Percentiles rank a stretch among this genome's conserved stretches.
Evolutionary conservation across 2,329 filamentous ascomycete species (phyloP).

Genomic region (Ceratocystiopsis brevicomis): DNA sequence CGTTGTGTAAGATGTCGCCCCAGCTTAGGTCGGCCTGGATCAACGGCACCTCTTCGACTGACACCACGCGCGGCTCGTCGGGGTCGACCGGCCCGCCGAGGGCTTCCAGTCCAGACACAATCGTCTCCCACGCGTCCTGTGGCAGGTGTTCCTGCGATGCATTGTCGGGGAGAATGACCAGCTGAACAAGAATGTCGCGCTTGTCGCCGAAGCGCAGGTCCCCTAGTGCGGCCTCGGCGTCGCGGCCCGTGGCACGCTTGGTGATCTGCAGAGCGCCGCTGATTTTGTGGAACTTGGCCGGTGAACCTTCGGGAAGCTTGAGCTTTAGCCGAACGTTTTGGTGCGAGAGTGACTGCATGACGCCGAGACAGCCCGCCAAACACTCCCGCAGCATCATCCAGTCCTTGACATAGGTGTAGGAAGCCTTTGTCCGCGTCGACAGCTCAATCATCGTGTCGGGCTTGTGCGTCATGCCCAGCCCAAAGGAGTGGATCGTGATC

Average conservation of each 20-base stretch:
- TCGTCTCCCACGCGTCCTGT: conserved; percentile 91
- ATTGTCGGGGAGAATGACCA: conserved; percentile 79
- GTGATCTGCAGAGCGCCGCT: conserved; percentile 91
- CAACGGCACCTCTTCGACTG: conserved; percentile 83
- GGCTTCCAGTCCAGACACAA: conserved; percentile 87
- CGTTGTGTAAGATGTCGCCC: conserved; percentile 83
- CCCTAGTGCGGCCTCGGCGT: conserved; percentile 80
- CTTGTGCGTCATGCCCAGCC: conserved; percentile 89
- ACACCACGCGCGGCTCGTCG: conserved; percentile 65
- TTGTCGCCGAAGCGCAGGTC: conserved; percentile 94
- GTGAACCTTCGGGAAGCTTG: conserved; percentile 83
- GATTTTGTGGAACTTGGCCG: conserved; percentile 96
- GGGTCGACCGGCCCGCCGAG: conserved; percentile 73
- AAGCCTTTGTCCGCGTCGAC: conserved; percentile 85
- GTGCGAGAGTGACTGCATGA: conserved; percentile 86
- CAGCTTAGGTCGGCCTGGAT: conserved; percentile 90
- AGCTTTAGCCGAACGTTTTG: conserved; percentile 95
- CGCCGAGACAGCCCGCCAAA: conserved; percentile 77
- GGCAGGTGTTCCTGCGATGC: conserved; percentile 66
- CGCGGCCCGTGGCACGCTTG: conserved; percentile 82
- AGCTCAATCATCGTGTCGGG: conserved; percentile 98
- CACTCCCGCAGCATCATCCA: conserved; percentile 99
- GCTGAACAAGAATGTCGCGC: conserved; percentile 76
- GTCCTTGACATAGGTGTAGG: conserved; percentile 96
- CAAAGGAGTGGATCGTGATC: conserved; percentile 92